phyloP scores from a whole-genome alignment of 139 green algal genomes.

The Yamagishiella unicocca region DNA sequence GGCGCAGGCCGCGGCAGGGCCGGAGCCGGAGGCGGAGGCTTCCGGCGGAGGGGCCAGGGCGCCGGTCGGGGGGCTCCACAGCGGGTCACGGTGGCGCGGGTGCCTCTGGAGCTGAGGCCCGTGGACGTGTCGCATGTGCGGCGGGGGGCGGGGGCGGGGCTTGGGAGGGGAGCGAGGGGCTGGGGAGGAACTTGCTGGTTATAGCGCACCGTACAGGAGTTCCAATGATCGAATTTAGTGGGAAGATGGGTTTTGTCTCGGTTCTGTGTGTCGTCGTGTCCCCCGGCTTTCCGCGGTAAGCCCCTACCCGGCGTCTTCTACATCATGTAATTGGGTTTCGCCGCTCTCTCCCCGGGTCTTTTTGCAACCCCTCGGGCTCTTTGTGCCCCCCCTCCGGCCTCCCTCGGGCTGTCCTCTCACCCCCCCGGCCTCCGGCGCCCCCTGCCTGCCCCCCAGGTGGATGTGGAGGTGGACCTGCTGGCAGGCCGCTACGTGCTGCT shows the following conservation, averaged over 20 bases:
- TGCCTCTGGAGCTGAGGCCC: conserved; percentile 12
- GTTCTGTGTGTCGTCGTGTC: no score
- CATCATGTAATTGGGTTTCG: no score
- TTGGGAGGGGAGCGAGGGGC: no score
- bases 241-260: no score
- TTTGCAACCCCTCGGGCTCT: no score
- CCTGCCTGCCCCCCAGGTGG: background rate
- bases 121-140: conserved; percentile 33
- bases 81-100: background rate
- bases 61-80: background rate
- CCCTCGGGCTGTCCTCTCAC: background rate
- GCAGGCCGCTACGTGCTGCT: conserved; percentile 1
- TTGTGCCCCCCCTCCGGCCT: background rate
- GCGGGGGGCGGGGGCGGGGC: no score
- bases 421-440: background rate
- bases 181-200: no score
- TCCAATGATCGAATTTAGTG: no score
- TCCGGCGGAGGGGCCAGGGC: background rate
- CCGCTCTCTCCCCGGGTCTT: no score
- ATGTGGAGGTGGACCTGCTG: conserved; percentile 14
- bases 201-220: no score
- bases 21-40: background rate
- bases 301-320: no score
- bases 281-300: no score
- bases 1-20: background rate